A percentile compares a stretch with the other conserved stretches of the same genome.
Conservation (phyloP, 495 filamentous ascomycete species). For the Annulohypoxylon stygium region DNA sequence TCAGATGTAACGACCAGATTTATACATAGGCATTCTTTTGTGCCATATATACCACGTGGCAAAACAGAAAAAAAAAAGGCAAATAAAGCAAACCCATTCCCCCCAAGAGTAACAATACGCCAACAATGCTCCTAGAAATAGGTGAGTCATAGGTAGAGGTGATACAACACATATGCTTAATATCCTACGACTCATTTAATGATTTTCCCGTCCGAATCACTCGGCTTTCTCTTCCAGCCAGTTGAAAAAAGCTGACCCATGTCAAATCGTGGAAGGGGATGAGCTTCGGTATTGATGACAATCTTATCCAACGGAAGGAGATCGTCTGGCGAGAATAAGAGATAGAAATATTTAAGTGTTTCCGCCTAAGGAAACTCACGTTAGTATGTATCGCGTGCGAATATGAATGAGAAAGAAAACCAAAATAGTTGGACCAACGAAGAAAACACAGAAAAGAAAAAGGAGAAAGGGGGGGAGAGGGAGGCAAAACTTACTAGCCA, state of each 20-base stretch:
- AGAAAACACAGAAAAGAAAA: background rate
- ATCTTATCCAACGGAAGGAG: slow-evolving; percentile 85
- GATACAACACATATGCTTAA: slow-evolving; percentile 29
- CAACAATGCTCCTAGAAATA: slow-evolving; percentile 29
- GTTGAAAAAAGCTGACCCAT: slow-evolving; percentile 82
- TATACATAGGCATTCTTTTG: slow-evolving; percentile 23
- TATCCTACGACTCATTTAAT: slow-evolving; percentile 25
- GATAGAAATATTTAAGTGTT: slow-evolving; percentile 97
- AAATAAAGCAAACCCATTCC: slow-evolving; percentile 8
- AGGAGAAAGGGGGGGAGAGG: background rate
- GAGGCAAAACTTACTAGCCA: slow-evolving; percentile 76
- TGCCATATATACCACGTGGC: slow-evolving; percentile 31
- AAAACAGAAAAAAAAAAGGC: background rate
- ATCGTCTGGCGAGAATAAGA: slow-evolving; percentile 89
- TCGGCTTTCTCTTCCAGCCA: slow-evolving; percentile 83
- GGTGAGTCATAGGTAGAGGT: slow-evolving; percentile 3
- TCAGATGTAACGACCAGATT: slow-evolving; percentile 1
- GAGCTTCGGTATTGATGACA: slow-evolving; percentile 96
- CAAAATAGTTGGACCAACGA: background rate
- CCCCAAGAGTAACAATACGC: slow-evolving; percentile 27
- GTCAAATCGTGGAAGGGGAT: slow-evolving; percentile 89
- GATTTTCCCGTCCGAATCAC: slow-evolving; percentile 59
- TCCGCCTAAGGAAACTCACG: slow-evolving; percentile 73
- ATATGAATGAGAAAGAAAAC: background rate
- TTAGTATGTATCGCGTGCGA: slow-evolving; percentile 17